phyloP scores from a whole-genome alignment of 2,329 filamentous ascomycete species.

The Diaporthe amygdali region DNA sequence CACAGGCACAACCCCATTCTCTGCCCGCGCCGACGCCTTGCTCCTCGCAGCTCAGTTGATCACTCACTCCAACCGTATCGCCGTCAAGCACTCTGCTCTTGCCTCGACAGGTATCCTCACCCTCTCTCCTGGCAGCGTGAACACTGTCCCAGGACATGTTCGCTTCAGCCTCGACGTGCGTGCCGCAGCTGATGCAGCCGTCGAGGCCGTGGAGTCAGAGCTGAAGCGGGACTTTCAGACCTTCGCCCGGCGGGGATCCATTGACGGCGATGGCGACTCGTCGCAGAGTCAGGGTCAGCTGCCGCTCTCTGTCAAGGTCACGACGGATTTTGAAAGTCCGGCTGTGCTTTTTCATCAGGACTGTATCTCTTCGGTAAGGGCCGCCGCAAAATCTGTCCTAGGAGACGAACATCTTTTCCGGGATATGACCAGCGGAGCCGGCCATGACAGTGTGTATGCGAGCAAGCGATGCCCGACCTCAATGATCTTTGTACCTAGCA shows the following conservation, averaged over 20 bases:
- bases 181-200: slow-evolving; percentile 57
- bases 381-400: slow-evolving; percentile 62
- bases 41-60: slow-evolving; percentile 73
- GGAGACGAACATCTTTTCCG: slow-evolving; percentile 48
- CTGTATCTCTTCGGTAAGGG: slow-evolving; percentile 69
- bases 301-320: slow-evolving; percentile 57
- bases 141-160: slow-evolving; percentile 74
- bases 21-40: slow-evolving; percentile 67
- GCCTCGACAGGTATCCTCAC: slow-evolving; percentile 73
- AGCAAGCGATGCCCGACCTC: slow-evolving; percentile 64
- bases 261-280: slow-evolving; percentile 41
- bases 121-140: slow-evolving; percentile 70
- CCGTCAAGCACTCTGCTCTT: slow-evolving; percentile 63
- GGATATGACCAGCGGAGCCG: slow-evolving; percentile 47
- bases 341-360: slow-evolving; percentile 70
- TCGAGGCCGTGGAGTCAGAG: slow-evolving; percentile 61
- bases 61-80: slow-evolving; percentile 66
- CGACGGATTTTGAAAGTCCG: slow-evolving; percentile 64
- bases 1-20: slow-evolving; percentile 72
- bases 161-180: slow-evolving; percentile 73
- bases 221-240: slow-evolving; percentile 62
- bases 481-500: slow-evolving; percentile 72
- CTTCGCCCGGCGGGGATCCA: slow-evolving; percentile 63
- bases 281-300: slow-evolving; percentile 40
- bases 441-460: slow-evolving; percentile 62